Evolutionary conservation across 768 basidiomycete species (phyloP), one percentile per base, ranked within the genome.

Genomic region (Postia placenta): DNA sequence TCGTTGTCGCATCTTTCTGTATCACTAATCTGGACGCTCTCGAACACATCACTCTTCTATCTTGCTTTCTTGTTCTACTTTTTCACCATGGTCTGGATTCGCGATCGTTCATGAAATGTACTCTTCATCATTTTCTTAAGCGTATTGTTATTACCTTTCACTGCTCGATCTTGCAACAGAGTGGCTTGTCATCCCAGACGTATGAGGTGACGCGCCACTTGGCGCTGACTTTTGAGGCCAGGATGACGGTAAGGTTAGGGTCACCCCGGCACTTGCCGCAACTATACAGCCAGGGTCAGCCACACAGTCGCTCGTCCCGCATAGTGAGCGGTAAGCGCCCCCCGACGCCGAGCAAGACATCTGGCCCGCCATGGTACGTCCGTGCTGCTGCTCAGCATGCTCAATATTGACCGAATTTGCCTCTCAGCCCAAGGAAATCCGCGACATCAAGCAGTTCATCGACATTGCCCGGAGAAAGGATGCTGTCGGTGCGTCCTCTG

Each of bases 391-490:
- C 30, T 33, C 30, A 7, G 30, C 30, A 28, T 9, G 42, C 9
- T 45, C 26, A 44, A 11, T 26, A 28, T 28, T 19, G 20, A 14
- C 33, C 22, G n/a, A 24, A 24, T 22, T 30, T 19, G 7, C 24
- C 47, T 5, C 3, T 20, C 63, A 97, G 95, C 93, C 95, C 53
- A 93, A 96, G 75, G 90, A 97, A 83, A 85, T 99, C 75, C 78
- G 80, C 62, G 94, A 98, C 72, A 97, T 98, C 80, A 99, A 98
- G 78, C 79, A 90, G 71, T 97, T 98, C 77, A 89, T 98, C 70
- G 87, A 92, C 75, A 91, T 95, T 69, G 86, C 94, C 48, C 84
- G 85, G 76, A 84, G 95, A 75, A 95, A 92, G 81, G 95, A 96
- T 81, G 96, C 96, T 57, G 82, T 81, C 52, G 83, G 95, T 96